These are phyloP conservation scores for Epichloe gansuensis DNA, from an alignment of 2,329 filamentous ascomycete species.

Conservation along the genomic window DNA sequence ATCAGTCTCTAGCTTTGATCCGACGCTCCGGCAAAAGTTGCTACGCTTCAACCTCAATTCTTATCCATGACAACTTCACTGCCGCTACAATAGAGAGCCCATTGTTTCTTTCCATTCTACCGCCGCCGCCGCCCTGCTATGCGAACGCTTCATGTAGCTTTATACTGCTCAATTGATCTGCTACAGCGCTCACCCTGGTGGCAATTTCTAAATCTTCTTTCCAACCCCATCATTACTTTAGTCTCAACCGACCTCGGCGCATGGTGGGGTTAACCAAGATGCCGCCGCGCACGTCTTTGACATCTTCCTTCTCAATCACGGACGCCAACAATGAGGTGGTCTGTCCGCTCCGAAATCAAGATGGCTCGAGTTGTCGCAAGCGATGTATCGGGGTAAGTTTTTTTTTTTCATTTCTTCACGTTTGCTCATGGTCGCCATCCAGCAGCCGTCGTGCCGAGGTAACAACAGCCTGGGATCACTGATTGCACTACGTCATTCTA, in stretches of 20 bases:
- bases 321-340: constrained; percentile 93
- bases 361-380: constrained; percentile 94
- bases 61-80: not conserved
- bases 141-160: constrained; percentile 12
- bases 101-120: not conserved
- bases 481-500: not conserved
- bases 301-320: constrained; percentile 81
- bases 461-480: not conserved
- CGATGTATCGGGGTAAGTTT: constrained; percentile 90
- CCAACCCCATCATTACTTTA: constrained; percentile 6
- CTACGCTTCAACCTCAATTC: not conserved
- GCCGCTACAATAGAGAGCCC: not conserved
- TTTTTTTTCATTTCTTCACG: not conserved
- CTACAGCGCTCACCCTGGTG: constrained; percentile 3
- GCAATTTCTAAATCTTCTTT: not conserved
- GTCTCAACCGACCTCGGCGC: constrained; percentile 1
- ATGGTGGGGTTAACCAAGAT: constrained; percentile 50
- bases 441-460: not conserved
- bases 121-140: constrained; percentile 12
- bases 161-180: constrained; percentile 20
- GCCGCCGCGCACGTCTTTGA: constrained; percentile 79
- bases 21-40: not conserved
- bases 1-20: not conserved
- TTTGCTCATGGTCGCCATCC: not conserved
- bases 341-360: constrained; percentile 88